phyloP scores from a whole-genome alignment of 2,329 filamentous ascomycete genomes.

The Ophiostoma novo-ulmi region DNA sequence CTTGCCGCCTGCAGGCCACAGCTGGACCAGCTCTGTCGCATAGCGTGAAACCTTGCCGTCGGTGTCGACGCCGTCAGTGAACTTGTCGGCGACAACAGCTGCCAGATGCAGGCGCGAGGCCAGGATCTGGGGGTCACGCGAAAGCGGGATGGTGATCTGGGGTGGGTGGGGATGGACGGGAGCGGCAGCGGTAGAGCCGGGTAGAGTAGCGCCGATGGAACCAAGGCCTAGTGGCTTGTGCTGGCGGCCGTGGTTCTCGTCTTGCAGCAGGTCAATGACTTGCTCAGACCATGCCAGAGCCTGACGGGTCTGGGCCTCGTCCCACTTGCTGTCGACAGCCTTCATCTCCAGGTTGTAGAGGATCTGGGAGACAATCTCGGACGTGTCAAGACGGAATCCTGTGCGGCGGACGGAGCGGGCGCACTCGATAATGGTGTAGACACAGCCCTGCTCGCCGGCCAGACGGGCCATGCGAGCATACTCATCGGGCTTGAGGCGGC shows the following conservation, averaged over 20 bases:
- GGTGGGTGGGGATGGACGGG: slow-evolving; percentile 21
- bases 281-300: slow-evolving; percentile 44
- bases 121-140: slow-evolving; percentile 42
- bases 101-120: slow-evolving; percentile 42
- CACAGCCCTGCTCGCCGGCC: slow-evolving; percentile 39
- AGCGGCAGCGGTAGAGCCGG: slow-evolving; percentile 8
- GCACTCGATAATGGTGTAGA: slow-evolving; percentile 47
- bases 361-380: slow-evolving; percentile 40
- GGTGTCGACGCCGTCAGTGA: slow-evolving; percentile 30
- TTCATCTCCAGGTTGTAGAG: slow-evolving; percentile 40
- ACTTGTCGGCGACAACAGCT: slow-evolving; percentile 38
- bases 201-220: slow-evolving; percentile 1
- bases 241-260: slow-evolving; percentile 37
- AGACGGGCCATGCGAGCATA: slow-evolving; percentile 40
- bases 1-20: slow-evolving; percentile 40
- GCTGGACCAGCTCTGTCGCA: slow-evolving; percentile 34
- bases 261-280: slow-evolving; percentile 47
- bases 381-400: slow-evolving; percentile 40
- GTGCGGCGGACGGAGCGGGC: slow-evolving; percentile 45
- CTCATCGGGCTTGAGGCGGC: slow-evolving; percentile 35
- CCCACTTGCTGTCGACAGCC: slow-evolving; percentile 39
- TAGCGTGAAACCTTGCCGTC: slow-evolving; percentile 35
- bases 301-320: slow-evolving; percentile 36
- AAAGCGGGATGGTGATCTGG: slow-evolving; percentile 32
- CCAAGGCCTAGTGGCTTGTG: slow-evolving; percentile 21